These are phyloP conservation scores for Trichophyton simii DNA, from an alignment of 2,329 filamentous ascomycete genomes.

Conservation along the genomic window DNA sequence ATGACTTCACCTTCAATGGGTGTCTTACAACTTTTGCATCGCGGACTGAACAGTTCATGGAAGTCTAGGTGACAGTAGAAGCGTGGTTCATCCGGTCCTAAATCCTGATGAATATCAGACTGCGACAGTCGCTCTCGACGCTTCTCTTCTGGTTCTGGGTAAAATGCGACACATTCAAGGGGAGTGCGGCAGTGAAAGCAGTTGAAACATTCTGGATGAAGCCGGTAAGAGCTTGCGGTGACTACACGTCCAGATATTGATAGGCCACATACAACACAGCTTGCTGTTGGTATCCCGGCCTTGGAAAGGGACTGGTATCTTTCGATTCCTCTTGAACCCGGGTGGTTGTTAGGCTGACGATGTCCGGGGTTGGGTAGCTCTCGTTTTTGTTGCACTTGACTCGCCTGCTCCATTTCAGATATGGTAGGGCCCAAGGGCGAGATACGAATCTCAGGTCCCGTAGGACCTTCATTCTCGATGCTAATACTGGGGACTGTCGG, in stretches of 20 bases:
- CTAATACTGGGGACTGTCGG: slow-evolving; percentile 25
- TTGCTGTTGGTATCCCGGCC: slow-evolving; percentile 46
- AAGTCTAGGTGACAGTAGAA: slow-evolving; percentile 99
- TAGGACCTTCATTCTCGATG: slow-evolving; percentile 17
- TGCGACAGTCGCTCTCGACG: slow-evolving; percentile 59
- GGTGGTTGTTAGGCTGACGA: slow-evolving; percentile 3
- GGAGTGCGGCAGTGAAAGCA: slow-evolving; percentile 78
- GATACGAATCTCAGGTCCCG: slow-evolving; percentile 17
- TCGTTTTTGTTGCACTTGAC: slow-evolving; percentile 11
- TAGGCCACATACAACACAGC: slow-evolving; percentile 70
- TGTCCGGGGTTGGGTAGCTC: slow-evolving; percentile 13
- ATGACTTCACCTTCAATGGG: slow-evolving; percentile 93
- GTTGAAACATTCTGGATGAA: slow-evolving; percentile 85
- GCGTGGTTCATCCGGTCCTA: slow-evolving; percentile 43
- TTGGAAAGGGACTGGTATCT: slow-evolving; percentile 1
- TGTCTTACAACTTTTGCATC: slow-evolving; percentile 91
- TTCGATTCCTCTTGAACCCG: neutral
- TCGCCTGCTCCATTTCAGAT: slow-evolving; percentile 20
- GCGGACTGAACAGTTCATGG: slow-evolving; percentile 84
- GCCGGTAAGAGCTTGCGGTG: slow-evolving; percentile 65
- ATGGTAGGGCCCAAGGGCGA: slow-evolving; percentile 26
- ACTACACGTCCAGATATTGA: slow-evolving; percentile 87
- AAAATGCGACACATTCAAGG: slow-evolving; percentile 92
- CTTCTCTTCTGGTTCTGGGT: slow-evolving; percentile 68
- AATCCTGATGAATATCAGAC: slow-evolving; percentile 47